Base-by-base conservation (phyloP, 2,329 filamentous ascomycete genomes). In the Neofusicoccum parvum region DNA sequence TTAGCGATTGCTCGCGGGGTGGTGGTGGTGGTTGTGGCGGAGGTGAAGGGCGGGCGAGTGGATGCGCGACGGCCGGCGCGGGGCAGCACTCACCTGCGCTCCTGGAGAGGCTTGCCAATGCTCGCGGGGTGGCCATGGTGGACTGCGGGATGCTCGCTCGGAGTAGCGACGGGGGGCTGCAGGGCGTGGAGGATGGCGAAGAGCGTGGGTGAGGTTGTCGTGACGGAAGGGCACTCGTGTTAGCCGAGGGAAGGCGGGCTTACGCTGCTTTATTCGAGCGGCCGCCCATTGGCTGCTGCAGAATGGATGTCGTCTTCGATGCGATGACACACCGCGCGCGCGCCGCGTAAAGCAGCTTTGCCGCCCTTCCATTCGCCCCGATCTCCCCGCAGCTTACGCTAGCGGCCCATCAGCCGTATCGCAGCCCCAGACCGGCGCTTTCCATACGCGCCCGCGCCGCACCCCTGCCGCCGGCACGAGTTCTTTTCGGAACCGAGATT, bases 121-220 rank as follows among this genome's bases (percentile, higher is more conserved):
- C 70, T 73, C 76, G 75, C 68, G 75, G 72, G 68, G 73, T 73
- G 63, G 76, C 75, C 76, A 79, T 79, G 53, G 49, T 66, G 65
- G 50, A 58, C 32, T 41, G 27, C 20, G 45, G 27, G 34, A 59
- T 65, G 43, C 39, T 58, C 45, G 63, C 51, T 54, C 39, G 56
- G 56, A 15, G 39, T 34, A 37, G 41, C n/a, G 56, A 48, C 56
- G 56, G 48, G 56, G 20, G 56, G 56, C 27, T 60, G 48, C 41
- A 48, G 14, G 56, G 27, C 12, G 43, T 9, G 15, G 60, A 36
- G 41, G 62, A 14, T 46, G 49, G 46, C 15, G 49, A 46, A 50
- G 32, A 12, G 50, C 17, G 46, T 32, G 41, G 37, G 27, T 50
- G 56, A 34, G 39, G 41, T 54, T 37, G 51, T 46, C 62, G 62